These are phyloP conservation scores for Nitzschia inconspicua DNA, from an alignment of 108 stramenopile species.

Conservation along the genomic window DNA sequence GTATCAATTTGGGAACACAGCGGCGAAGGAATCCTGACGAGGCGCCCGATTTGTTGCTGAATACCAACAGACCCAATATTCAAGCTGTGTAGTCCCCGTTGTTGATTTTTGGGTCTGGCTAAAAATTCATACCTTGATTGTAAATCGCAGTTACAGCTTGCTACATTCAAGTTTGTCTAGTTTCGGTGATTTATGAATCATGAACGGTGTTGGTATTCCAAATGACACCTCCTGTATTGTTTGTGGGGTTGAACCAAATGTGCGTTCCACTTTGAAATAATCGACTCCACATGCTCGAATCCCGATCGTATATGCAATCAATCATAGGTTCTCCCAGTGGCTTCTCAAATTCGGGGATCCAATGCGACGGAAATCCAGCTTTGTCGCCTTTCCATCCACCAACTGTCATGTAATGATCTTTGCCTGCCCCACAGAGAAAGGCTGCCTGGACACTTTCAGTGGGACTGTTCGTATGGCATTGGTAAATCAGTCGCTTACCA, in stretches of 20 bases:
- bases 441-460: not conserved
- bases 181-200: too few species aligned
- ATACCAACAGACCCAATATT: not conserved
- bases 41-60: not conserved
- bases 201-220: too few species aligned
- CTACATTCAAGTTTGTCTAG: too few species aligned
- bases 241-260: not conserved
- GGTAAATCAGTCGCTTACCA: constrained; percentile 3
- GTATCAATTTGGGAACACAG: too few species aligned
- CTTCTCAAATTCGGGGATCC: constrained; percentile 1
- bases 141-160: too few species aligned
- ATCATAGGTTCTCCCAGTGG: constrained; percentile 7
- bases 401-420: constrained; percentile 1
- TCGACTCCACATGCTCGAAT: not conserved
- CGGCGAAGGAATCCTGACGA: too few species aligned
- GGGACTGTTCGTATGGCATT: not conserved
- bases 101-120: too few species aligned
- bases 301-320: constrained; percentile 3
- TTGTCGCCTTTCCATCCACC: not conserved
- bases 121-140: too few species aligned
- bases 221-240: not conserved
- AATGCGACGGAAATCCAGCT: constrained; percentile 1
- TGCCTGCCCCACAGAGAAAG: constrained; percentile 1
- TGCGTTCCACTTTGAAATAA: not conserved
- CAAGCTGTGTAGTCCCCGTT: too few species aligned